These are phyloP conservation scores for Jatropha multifida DNA, from an alignment of 441 rosid species.

Conservation along the genomic window DNA sequence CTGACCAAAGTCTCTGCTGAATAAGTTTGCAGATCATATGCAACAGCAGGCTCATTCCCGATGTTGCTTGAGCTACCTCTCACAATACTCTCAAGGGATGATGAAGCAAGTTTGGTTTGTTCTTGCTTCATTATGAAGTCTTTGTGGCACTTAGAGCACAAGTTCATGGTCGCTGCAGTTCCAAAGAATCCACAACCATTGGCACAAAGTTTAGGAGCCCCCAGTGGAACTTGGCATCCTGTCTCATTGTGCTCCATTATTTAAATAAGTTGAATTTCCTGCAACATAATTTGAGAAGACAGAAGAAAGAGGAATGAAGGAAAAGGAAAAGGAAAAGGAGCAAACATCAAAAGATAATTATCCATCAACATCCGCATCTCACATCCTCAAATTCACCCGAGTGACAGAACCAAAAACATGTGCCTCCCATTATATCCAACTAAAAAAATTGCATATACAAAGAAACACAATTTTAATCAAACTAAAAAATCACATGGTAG, in stretches of 20 bases:
- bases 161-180: conserved; percentile 16
- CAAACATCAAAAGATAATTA: background rate
- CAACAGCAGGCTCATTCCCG: background rate
- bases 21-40: background rate
- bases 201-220: conserved; percentile 4
- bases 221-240: conserved; percentile 5
- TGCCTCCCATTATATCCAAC: no score
- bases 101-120: background rate
- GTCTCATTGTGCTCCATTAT: conserved; percentile 13
- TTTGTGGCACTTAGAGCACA: conserved; percentile 18
- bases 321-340: background rate
- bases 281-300: background rate
- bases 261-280: background rate
- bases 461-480: no score
- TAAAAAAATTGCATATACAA: no score
- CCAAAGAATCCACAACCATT: conserved; percentile 17
- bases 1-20: background rate
- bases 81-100: background rate
- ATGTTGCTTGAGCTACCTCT: background rate
- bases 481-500: no score
- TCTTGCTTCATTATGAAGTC: conserved; percentile 6
- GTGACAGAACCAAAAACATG: no score
- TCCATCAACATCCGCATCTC: no score
- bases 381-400: no score
- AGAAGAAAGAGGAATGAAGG: background rate